phyloP scores from a whole-genome alignment of 345 rosid species.

The Anastatica hierochuntica region DNA sequence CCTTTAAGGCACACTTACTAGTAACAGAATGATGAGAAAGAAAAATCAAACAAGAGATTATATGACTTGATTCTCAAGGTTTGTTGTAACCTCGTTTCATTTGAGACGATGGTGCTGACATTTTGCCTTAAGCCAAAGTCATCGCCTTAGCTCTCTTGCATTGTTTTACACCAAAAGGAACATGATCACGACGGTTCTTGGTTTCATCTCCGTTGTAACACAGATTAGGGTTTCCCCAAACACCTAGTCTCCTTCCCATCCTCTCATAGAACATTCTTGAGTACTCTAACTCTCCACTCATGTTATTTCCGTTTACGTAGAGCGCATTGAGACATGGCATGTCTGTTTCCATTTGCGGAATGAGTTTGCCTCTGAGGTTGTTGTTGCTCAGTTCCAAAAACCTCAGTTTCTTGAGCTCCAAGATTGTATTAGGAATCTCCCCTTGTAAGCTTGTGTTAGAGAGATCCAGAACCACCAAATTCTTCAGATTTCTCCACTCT shows the following conservation, averaged over 20 bases:
- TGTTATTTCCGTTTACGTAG: constrained; percentile 69
- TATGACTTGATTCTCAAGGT: no score
- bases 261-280: constrained; percentile 44
- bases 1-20: no score
- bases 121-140: constrained; percentile 25
- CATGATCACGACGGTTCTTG: constrained; percentile 24
- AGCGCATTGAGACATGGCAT: constrained; percentile 55
- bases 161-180: constrained; percentile 60
- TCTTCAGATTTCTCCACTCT: constrained; percentile 48
- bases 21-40: no score
- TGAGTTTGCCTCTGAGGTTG: constrained; percentile 48
- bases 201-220: constrained; percentile 40
- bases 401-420: constrained; percentile 56
- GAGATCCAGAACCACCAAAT: constrained; percentile 59
- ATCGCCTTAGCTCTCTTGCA: constrained; percentile 48
- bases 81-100: no score
- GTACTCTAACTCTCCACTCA: constrained; percentile 66
- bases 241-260: constrained; percentile 77
- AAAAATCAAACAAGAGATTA: no score
- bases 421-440: constrained; percentile 51
- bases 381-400: constrained; percentile 67
- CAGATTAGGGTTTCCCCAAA: constrained; percentile 76
- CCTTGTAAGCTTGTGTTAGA: constrained; percentile 44
- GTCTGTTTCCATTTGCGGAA: constrained; percentile 41
- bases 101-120: no score